A percentile compares a stretch with the other conserved stretches of the same genome.
phyloP scores from a whole-genome alignment of 495 filamentous ascomycete species.

The Trichodelitschia bisporula region DNA sequence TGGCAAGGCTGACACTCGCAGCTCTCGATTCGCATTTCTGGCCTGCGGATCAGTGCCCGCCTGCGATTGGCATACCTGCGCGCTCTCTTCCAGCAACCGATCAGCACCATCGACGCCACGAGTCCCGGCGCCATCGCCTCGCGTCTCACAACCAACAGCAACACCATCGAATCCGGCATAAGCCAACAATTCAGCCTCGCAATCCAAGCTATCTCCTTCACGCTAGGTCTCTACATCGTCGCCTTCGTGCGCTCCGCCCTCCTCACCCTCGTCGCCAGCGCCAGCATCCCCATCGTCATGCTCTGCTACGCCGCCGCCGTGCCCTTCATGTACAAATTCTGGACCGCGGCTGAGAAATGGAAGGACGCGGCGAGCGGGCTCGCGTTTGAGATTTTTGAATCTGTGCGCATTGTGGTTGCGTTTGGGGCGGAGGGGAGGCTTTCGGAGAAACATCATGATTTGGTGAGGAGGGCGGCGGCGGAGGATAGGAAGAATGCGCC shows the following conservation, averaged over 20 bases:
- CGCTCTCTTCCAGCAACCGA: conserved; percentile 11
- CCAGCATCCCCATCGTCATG: conserved; percentile 28
- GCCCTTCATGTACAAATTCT: conserved; percentile 29
- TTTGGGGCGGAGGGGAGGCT: conserved; percentile 35
- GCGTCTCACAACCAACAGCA: conserved; percentile 12
- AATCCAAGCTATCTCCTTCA: conserved; percentile 11
- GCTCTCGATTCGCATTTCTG: conserved; percentile 12
- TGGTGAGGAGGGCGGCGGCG: conserved; percentile 30
- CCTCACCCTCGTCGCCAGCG: conserved; percentile 19
- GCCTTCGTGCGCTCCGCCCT: conserved; percentile 11
- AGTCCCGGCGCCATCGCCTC: conserved; percentile 12
- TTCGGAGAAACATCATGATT: conserved; percentile 23
- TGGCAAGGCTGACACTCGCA: background rate
- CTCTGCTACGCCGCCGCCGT: conserved; percentile 28
- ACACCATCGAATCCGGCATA: conserved; percentile 11
- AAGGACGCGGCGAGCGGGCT: conserved; percentile 34
- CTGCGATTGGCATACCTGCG: conserved; percentile 12
- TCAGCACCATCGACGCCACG: conserved; percentile 10
- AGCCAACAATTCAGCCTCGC: conserved; percentile 12
- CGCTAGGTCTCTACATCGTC: conserved; percentile 10
- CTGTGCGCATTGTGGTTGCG: conserved; percentile 28
- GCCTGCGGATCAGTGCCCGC: conserved; percentile 11
- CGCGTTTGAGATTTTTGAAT: conserved; percentile 24
- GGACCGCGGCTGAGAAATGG: conserved; percentile 27
- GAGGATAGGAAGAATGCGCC: conserved; percentile 27